These are phyloP conservation scores for Volvox reticuliferus DNA, from an alignment of 139 green algal genomes.

Conservation along the genomic window DNA sequence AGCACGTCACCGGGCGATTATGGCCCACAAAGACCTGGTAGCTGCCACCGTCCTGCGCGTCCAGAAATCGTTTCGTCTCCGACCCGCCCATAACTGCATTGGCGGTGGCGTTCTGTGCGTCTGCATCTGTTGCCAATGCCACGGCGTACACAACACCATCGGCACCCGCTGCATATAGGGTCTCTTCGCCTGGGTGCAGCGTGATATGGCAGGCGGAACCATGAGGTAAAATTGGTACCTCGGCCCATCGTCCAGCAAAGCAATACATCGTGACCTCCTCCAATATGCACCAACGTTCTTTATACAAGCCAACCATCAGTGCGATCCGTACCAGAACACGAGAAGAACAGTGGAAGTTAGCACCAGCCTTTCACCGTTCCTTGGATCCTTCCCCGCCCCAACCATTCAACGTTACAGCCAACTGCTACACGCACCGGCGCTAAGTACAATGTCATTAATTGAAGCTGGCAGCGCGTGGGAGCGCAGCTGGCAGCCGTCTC, in stretches of 20 bases:
- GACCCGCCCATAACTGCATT: background rate
- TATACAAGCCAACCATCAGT: background rate
- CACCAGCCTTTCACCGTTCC: background rate
- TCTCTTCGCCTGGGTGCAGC: slow-evolving; percentile 70
- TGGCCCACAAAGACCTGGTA: slow-evolving; percentile 65
- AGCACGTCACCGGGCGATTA: slow-evolving; percentile 65
- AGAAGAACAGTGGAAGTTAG: too few relatives aligned
- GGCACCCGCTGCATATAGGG: slow-evolving; percentile 79
- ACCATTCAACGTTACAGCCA: background rate
- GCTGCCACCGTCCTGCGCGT: background rate
- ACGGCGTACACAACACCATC: slow-evolving; percentile 89
- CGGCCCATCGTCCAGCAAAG: background rate
- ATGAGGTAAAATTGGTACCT: background rate
- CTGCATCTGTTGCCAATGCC: slow-evolving; percentile 8
- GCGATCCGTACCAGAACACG: background rate
- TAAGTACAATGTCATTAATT: slow-evolving; percentile 69
- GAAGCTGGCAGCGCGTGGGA: slow-evolving; percentile 72
- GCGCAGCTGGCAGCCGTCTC: slow-evolving; percentile 70
- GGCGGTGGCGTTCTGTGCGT: background rate
- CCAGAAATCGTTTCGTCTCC: background rate
- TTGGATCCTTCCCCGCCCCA: background rate
- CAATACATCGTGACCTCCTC: background rate
- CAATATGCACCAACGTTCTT: background rate
- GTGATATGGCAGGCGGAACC: background rate
- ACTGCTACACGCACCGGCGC: slow-evolving; percentile 51